Evolutionary conservation across 768 basidiomycete species (phyloP).

Genomic region (Auriscalpium orientale): DNA sequence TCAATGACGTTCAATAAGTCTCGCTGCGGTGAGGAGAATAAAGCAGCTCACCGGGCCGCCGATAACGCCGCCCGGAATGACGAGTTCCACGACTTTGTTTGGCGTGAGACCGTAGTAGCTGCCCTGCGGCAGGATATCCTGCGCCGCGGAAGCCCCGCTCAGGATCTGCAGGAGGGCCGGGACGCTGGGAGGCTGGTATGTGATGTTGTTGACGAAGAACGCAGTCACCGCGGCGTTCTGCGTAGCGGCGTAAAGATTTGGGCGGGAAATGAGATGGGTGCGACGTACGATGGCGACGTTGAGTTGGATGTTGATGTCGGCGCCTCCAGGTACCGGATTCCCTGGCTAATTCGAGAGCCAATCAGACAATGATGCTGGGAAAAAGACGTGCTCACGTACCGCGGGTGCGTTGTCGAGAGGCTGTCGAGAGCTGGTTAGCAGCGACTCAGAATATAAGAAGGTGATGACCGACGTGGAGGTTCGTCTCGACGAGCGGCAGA

Average conservation of each 20-base stretch:
- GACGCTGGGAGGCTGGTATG: conserved; percentile 33
- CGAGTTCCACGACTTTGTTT: no score
- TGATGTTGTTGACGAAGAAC: conserved; percentile 30
- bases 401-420: conserved; percentile 10
- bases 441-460: background rate
- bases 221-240: no score
- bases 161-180: conserved; percentile 55
- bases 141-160: conserved; percentile 40
- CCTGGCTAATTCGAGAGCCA: conserved; percentile 14
- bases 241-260: conserved; percentile 2
- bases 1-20: background rate
- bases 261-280: background rate
- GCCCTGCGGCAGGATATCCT: conserved; percentile 43
- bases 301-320: no score
- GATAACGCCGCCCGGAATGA: conserved; percentile 35
- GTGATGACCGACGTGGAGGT: no score
- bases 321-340: no score
- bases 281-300: conserved; percentile 10
- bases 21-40: no score
- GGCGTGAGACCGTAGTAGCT: conserved; percentile 39
- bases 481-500: no score
- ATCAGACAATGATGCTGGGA: no score
- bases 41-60: conserved; percentile 25
- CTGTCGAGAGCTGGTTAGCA: background rate
- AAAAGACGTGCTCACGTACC: no score